Percentiles rank a stretch among this genome's conserved stretches.
phyloP scores from a whole-genome alignment of 257 asterid species.

The Voacanga thouarsii region DNA sequence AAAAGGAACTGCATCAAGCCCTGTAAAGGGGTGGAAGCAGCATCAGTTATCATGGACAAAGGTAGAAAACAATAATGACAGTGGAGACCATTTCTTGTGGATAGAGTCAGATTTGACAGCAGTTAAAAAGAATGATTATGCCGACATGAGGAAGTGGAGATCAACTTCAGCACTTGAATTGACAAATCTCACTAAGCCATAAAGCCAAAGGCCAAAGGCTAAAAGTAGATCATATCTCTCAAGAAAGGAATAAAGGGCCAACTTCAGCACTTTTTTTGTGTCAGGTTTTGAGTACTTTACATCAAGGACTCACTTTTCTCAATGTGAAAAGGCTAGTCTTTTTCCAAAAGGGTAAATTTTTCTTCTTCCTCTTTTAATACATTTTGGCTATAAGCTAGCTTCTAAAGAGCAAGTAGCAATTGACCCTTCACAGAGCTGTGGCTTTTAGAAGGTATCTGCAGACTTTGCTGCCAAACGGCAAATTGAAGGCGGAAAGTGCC shows the following conservation, averaged over 20 bases:
- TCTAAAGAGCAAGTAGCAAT: not conserved
- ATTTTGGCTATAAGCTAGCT: not conserved
- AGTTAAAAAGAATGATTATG: constrained; percentile 20
- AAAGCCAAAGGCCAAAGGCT: not conserved
- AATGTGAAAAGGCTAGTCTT: constrained; percentile 2
- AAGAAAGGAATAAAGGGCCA: constrained; percentile 15
- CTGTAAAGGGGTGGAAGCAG: not conserved
- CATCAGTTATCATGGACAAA: not conserved
- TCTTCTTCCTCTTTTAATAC: too few relatives aligned
- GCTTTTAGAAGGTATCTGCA: too few relatives aligned
- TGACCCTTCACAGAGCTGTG: not conserved
- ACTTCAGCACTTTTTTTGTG: constrained; percentile 9
- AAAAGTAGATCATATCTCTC: not conserved
- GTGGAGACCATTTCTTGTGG: not conserved
- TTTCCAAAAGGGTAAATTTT: constrained; percentile 10
- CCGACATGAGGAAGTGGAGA: constrained; percentile 16
- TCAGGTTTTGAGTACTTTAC: constrained; percentile 12
- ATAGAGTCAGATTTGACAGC: constrained; percentile 2
- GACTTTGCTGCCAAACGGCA: too few relatives aligned
- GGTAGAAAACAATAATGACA: constrained; percentile 9
- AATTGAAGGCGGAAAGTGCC: too few relatives aligned
- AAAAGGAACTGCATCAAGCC: too few relatives aligned
- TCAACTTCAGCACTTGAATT: not conserved
- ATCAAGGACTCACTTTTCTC: not conserved
- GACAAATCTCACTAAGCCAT: not conserved